Base-by-base conservation (phyloP, 345 rosid genomes). In the Schrenkiella parvula region DNA sequence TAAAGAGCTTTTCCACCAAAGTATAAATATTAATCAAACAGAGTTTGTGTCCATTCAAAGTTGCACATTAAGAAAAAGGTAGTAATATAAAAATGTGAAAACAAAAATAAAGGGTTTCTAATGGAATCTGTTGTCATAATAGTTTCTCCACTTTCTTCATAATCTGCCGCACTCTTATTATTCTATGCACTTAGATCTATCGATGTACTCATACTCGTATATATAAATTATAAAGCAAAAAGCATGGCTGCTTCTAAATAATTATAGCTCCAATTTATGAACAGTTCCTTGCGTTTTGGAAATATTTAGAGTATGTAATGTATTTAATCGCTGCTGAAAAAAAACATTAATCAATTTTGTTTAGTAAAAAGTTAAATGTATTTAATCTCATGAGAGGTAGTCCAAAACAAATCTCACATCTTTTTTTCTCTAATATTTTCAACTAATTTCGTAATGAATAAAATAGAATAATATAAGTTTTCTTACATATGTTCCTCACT, bases 61-160 rank as follows among this genome's bases (percentile, higher is more conserved):
- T 74, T 51, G 67, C 78, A 74, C 63, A 66, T 18, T 39, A 50
- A 54, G 57, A 72, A 31, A 12, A 74, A 67, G 37, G 68, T 59
- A 53, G 72, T 66, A 39, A 28, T 74, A 74, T 66, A 13, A 21
- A 65, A 74, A 58, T 66, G 46, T 66, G 37, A 66, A 66, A 50
- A 39, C 21, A 3, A 19, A 18, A 53, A 1, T n/a, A 35, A 19
- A 50, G 29, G 22, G 46, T 39, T 74, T 68, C 28, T 80, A 74
- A 72, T 78, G 82, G 88, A 77, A 70, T 77, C 77, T 69, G 12
- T 35, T 58, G 74, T 82, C 83, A 48, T 43, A 79, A 74, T 35
- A 73, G 77, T 84, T 79, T 70, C 74, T 70, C 86, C 85, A 76
- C 76, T 84, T 81, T 58, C 68, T 41, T 81, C 78, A 43, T 35